Percentiles rank a stretch among this genome's conserved stretches.
Evolutionary conservation across 2,329 filamentous ascomycete genomes (phyloP).

Genomic region (Neopestalotiopsis sp.): DNA sequence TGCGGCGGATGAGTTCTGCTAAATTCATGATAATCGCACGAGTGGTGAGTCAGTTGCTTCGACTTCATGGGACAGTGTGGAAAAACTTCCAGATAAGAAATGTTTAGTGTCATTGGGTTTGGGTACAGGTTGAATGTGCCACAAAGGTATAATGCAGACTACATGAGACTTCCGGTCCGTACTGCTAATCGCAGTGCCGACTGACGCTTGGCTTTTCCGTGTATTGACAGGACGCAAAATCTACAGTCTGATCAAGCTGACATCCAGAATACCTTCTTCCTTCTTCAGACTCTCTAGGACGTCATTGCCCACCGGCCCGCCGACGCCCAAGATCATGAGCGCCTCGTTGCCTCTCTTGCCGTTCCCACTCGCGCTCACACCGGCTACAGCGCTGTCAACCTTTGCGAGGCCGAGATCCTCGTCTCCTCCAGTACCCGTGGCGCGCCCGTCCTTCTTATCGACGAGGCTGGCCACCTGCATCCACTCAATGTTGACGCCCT

Average conservation of each 20-base stretch:
- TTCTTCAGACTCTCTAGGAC: conserved; percentile 54
- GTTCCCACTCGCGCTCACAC: conserved; percentile 24
- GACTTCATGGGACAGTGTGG: not conserved
- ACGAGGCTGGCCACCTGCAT: conserved; percentile 73
- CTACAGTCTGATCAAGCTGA: conserved; percentile 55
- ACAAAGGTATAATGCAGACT: not conserved
- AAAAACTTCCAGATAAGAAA: no score
- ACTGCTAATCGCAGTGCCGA: not conserved
- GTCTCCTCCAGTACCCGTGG: conserved; percentile 16
- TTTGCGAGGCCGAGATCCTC: conserved; percentile 19
- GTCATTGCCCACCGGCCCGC: conserved; percentile 65
- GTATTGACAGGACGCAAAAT: not conserved
- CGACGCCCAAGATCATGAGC: conserved; percentile 81
- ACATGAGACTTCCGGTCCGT: not conserved
- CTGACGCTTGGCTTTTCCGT: not conserved
- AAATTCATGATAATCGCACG: not conserved
- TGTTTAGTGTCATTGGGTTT: not conserved
- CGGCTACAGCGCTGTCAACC: conserved; percentile 30
- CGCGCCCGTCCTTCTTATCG: not conserved
- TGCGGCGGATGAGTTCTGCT: not conserved
- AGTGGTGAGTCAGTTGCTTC: not conserved
- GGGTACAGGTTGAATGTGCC: no score
- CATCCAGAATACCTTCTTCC: conserved; percentile 60
- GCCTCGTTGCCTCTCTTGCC: conserved; percentile 63
- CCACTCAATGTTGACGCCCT: conserved; percentile 78